phyloP scores from a whole-genome alignment of 345 rosid genomes.

The Eucalyptus tenuipes region DNA sequence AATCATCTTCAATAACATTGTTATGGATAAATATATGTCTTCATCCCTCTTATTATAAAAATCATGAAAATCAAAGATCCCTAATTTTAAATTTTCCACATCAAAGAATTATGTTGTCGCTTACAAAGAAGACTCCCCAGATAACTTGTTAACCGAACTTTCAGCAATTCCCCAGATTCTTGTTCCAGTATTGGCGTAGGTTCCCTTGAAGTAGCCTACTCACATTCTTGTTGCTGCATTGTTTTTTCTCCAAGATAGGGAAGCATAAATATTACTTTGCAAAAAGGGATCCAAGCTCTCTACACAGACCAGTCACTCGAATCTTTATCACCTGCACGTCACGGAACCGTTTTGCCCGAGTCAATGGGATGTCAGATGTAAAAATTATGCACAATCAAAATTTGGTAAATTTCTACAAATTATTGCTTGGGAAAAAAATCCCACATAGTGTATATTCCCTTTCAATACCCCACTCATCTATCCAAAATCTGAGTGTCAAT shows the following conservation, averaged over 20 bases:
- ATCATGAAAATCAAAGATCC: no score
- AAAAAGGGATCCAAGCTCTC: neutral
- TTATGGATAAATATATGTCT: no score
- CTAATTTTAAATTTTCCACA: fast-evolving
- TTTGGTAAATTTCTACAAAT: neutral
- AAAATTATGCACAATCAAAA: neutral
- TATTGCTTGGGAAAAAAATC: neutral
- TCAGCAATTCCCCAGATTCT: fast-evolving
- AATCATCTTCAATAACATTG: no score
- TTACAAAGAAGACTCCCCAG: no score
- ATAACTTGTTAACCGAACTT: no score
- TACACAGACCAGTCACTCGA: neutral
- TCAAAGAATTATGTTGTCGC: fast-evolving
- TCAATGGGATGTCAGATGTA: no score
- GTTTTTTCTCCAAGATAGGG: neutral
- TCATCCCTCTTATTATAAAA: no score
- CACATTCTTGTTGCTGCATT: neutral
- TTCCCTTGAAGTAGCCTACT: no score
- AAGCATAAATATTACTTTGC: neutral
- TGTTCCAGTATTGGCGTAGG: no score
- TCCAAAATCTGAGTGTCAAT: neutral
- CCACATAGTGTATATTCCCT: neutral
- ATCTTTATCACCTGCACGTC: neutral
- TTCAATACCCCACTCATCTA: neutral
- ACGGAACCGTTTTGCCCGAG: neutral